A percentile compares a stretch with the other conserved stretches of the same genome.
These are phyloP conservation scores for Hortiboletus campestris DNA, from an alignment of 768 basidiomycete species.

Conservation along the genomic window DNA sequence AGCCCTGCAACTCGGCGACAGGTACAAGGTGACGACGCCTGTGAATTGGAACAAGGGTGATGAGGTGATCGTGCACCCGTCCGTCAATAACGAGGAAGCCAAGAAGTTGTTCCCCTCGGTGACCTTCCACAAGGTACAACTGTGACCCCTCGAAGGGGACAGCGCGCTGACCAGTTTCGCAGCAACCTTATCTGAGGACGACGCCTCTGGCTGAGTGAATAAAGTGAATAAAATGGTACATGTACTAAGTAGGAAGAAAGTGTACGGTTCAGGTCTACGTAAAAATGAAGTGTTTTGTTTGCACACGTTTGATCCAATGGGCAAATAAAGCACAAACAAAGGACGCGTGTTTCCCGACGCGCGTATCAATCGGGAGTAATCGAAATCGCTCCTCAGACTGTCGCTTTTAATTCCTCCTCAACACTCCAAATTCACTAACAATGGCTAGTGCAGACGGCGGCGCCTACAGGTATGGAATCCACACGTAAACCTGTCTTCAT, in stretches of 20 bases:
- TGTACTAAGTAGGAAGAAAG: neutral
- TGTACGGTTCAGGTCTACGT: neutral
- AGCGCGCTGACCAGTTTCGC: neutral
- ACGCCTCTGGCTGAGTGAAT: conserved; percentile 48
- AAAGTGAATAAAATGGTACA: neutral
- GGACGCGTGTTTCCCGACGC: conserved; percentile 30
- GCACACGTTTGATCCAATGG: conserved; percentile 12
- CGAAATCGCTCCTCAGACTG: conserved; percentile 17
- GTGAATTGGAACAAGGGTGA: conserved; percentile 96
- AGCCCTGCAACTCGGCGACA: conserved; percentile 90
- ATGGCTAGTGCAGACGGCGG: conserved; percentile 85
- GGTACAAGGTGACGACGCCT: conserved; percentile 80
- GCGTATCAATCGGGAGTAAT: conserved; percentile 20
- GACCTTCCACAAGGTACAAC: conserved; percentile 71
- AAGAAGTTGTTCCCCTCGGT: conserved; percentile 86
- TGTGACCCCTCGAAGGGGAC: neutral
- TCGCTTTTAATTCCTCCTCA: conserved; percentile 22
- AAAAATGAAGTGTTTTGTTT: conserved; percentile 9
- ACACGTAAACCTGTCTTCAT: conserved; percentile 17
- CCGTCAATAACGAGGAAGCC: conserved; percentile 83
- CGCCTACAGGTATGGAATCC: conserved; percentile 60
- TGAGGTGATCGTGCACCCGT: conserved; percentile 89
- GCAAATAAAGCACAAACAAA: conserved; percentile 26
- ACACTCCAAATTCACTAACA: conserved; percentile 19
- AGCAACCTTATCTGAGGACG: conserved; percentile 85